Evolutionary conservation across 768 basidiomycete species (phyloP).

Genomic region (Epithele typhae): DNA sequence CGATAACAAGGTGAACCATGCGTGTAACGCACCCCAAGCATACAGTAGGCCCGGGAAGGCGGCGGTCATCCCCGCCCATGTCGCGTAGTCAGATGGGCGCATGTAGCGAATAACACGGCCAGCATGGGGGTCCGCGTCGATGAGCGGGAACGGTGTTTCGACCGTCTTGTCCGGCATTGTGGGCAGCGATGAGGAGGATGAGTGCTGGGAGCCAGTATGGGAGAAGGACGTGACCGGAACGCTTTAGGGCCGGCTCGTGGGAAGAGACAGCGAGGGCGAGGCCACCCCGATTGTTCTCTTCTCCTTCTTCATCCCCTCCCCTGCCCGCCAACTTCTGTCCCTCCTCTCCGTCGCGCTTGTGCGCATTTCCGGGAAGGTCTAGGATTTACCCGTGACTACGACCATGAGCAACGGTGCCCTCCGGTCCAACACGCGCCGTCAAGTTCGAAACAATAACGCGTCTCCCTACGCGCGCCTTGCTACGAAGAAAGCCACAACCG

Average conservation of each 20-base stretch:
- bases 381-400: no score
- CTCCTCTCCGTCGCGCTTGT: background rate
- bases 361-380: no score
- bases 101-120: conserved; percentile 86
- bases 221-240: conserved; percentile 15
- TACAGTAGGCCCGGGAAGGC: conserved; percentile 80
- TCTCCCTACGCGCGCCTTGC: conserved; percentile 53
- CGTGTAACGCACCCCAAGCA: conserved; percentile 65
- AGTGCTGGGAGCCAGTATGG: conserved; percentile 8
- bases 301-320: background rate
- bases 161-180: conserved; percentile 52
- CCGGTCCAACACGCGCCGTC: conserved; percentile 10
- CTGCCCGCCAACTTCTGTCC: background rate
- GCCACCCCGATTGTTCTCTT: background rate
- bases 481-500: conserved; percentile 37
- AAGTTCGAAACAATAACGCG: conserved; percentile 24
- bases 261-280: background rate
- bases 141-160: conserved; percentile 77
- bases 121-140: conserved; percentile 92
- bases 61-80: conserved; percentile 77
- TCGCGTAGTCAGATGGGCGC: conserved; percentile 80
- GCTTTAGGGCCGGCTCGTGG: conserved; percentile 10
- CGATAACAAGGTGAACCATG: background rate
- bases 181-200: conserved; percentile 17
- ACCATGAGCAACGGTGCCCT: conserved; percentile 16